phyloP scores from a whole-genome alignment of 805 yeast genomes.

The Candida loeiensis region DNA sequence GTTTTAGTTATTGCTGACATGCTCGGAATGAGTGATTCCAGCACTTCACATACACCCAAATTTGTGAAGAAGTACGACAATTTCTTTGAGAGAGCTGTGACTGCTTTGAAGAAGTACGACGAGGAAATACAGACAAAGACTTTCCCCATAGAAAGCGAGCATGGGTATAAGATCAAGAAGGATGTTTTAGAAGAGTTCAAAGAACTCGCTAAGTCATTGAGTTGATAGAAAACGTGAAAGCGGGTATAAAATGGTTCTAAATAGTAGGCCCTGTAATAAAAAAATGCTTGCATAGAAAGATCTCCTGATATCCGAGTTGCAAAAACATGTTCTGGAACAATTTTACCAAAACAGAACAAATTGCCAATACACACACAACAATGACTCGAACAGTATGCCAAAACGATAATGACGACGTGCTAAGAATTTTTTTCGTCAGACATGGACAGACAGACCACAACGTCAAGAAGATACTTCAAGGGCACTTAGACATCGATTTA shows the following conservation, averaged over 20 bases:
- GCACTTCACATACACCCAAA: slow-evolving; percentile 48
- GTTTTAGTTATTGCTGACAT: slow-evolving; percentile 84
- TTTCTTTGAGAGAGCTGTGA: slow-evolving; percentile 45
- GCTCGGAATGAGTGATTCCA: slow-evolving; percentile 66
- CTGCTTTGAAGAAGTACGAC: slow-evolving; percentile 52
- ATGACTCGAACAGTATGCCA: slow-evolving; percentile 18
- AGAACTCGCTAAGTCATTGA: slow-evolving; percentile 5
- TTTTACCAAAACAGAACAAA: not conserved
- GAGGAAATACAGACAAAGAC: slow-evolving; percentile 50
- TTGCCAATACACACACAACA: not conserved
- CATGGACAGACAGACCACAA: slow-evolving; percentile 86
- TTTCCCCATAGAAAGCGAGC: slow-evolving; percentile 62
- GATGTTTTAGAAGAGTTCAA: slow-evolving; percentile 45
- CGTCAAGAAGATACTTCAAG: slow-evolving; percentile 66
- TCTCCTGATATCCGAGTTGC: no score
- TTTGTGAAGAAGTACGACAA: slow-evolving; percentile 72
- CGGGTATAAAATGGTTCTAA: not conserved
- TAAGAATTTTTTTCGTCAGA: slow-evolving; percentile 62
- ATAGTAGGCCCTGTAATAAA: not conserved
- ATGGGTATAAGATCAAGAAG: slow-evolving; percentile 67
- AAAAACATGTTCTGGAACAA: not conserved
- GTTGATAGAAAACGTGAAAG: not conserved
- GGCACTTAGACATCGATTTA: slow-evolving; percentile 65
- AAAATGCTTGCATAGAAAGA: no score
- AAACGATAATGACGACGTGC: slow-evolving; percentile 33